phyloP scores from a whole-genome alignment of 352 stramenopile species.

The Pythium grandisporangium region DNA sequence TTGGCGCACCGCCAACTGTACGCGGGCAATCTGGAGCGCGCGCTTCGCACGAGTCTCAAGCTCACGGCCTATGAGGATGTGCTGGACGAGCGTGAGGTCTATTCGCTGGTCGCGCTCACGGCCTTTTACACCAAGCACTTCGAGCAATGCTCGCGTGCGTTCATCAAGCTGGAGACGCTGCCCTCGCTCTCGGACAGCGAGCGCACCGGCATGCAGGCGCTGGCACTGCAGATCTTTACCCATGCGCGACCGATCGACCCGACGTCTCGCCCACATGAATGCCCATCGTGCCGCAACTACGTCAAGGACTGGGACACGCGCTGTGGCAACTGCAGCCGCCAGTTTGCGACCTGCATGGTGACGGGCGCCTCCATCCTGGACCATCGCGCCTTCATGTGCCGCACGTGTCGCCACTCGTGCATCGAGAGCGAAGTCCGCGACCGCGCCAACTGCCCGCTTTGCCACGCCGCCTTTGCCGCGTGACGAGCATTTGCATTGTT shows the following conservation, averaged over 20 bases:
- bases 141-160: conserved; percentile 85
- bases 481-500: no score
- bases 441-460: conserved; percentile 83
- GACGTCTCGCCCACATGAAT: conserved; percentile 68
- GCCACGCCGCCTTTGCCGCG: conserved; percentile 44
- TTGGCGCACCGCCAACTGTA: conserved; percentile 91
- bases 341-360: conserved; percentile 73
- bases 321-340: conserved; percentile 68
- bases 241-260: conserved; percentile 67
- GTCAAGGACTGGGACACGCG: conserved; percentile 83
- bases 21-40: conserved; percentile 61
- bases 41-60: conserved; percentile 83
- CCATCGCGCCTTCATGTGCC: conserved; percentile 72
- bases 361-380: conserved; percentile 67
- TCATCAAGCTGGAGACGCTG: conserved; percentile 90
- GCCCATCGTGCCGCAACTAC: conserved; percentile 66
- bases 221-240: conserved; percentile 85
- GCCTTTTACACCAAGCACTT: conserved; percentile 90
- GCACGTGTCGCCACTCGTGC: conserved; percentile 79
- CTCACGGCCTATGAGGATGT: conserved; percentile 89
- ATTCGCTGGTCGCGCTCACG: conserved; percentile 89
- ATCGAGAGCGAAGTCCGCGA: conserved; percentile 81
- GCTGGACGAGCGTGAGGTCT: conserved; percentile 85
- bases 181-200: conserved; percentile 52
- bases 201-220: conserved; percentile 39